Conservation (phyloP, 1,284 basidiomycete species). For the Melampsora americana region DNA sequence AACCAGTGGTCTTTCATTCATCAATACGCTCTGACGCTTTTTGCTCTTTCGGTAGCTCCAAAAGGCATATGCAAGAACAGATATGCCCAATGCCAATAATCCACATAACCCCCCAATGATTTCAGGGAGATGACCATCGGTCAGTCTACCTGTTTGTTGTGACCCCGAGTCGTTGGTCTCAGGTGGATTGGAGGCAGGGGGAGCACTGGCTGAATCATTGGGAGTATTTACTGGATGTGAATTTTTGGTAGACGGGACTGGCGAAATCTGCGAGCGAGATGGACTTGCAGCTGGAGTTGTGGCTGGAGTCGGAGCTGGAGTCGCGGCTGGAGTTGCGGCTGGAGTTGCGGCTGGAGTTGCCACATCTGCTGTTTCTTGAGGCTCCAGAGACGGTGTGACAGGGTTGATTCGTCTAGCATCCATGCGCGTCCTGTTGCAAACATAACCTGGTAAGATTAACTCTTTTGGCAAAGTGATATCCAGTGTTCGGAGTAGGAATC, state of each 20-base stretch:
- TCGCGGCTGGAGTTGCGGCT: not conserved
- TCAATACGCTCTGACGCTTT: slow-evolving; percentile 4
- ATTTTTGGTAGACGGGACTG: not conserved
- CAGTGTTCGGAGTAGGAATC: not conserved
- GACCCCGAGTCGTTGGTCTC: not conserved
- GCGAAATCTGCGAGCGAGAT: not conserved
- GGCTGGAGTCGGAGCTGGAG: not conserved
- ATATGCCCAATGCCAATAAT: not conserved
- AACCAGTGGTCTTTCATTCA: not conserved
- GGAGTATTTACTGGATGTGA: not conserved
- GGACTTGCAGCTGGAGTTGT: not conserved
- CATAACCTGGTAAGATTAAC: not conserved
- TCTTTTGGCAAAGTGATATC: not conserved
- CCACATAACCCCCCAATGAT: not conserved
- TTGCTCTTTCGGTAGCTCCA: slow-evolving; percentile 2
- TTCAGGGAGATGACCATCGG: slow-evolving; percentile 1
- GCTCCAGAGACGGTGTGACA: not conserved
- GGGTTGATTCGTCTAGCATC: not conserved
- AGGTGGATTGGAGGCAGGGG: not conserved
- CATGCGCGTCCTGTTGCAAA: not conserved
- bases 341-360: not conserved
- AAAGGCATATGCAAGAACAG: not conserved
- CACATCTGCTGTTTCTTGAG: not conserved
- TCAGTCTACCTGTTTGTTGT: not conserved
- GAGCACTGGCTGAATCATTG: not conserved